Base-by-base conservation (phyloP, 2,329 filamentous ascomycete genomes). In the Diaporthe citri region DNA sequence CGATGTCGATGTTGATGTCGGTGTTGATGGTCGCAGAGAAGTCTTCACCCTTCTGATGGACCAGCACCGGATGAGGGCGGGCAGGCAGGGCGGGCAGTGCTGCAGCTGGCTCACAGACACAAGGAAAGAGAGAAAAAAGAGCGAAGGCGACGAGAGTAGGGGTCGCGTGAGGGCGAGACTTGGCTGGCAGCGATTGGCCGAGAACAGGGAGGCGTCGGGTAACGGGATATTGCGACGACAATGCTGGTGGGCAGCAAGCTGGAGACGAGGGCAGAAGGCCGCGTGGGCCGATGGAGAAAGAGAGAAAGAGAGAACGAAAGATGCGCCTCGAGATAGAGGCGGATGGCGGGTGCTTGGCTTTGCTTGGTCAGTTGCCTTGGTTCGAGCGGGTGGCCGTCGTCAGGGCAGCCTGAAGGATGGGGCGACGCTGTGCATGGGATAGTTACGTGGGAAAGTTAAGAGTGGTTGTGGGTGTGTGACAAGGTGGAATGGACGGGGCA, bases 101-200 rank as follows among this genome's bases (percentile, higher is more conserved):
- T 28, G 25, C 59, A 31, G 59, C 39, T 22, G 20, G 36, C 36
- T 39, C 36, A 25, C 28, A 71, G 39, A 9, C 36, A 22, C n/a
- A 57, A 39, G 60, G 36, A 41, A 56, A 56, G 6, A 31, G 31
- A 20, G 17, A 9, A 59, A 36, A 13, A 36, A 25, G 28, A 36
- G 41, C 20, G 39, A 31, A 39, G 59, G 22, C 12, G 25, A 43
- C 25, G 72, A 59, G 64, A 67, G 59, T 34, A 56, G 22, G 66
- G 62, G 66, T 74, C 72, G 64, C 56, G 66, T 71, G 73, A 74
- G 73, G 73, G 34, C 66, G 72, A 52, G 69, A 76, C 62, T 75
- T 67, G 75, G 69, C 46, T 69, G 31, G 69, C 46, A 72, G 62
- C 52, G 73, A 70, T 76, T 73, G 73, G 75, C 36, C 57, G 48